phyloP scores from a whole-genome alignment of 305 asterid genomes.

The Fraxinus albicans region DNA sequence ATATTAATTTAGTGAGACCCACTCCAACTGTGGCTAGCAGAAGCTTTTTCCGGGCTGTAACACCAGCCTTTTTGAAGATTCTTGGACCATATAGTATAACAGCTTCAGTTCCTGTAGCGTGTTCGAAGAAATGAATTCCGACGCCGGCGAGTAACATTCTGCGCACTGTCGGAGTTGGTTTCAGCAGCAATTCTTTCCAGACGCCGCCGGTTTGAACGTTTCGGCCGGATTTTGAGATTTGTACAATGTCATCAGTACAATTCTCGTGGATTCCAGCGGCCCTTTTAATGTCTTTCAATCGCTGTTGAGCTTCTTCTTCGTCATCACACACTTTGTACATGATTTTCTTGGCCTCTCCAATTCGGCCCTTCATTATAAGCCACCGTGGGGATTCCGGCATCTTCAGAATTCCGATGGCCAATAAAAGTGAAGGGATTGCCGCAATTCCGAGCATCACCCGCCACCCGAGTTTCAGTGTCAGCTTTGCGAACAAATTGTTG shows the following conservation, averaged over 20 bases:
- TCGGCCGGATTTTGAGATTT: background rate
- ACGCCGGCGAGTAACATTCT: constrained; percentile 67
- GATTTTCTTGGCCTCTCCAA: constrained; percentile 55
- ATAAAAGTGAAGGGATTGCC: constrained; percentile 55
- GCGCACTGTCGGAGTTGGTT: constrained; percentile 61
- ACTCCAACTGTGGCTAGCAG: constrained; percentile 62
- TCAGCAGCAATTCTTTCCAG: constrained; percentile 50
- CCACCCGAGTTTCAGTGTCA: constrained; percentile 55
- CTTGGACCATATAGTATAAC: constrained; percentile 65
- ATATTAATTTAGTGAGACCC: constrained; percentile 55
- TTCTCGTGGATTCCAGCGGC: constrained; percentile 51
- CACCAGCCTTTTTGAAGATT: constrained; percentile 67
- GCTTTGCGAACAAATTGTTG: constrained; percentile 37
- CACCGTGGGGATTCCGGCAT: constrained; percentile 94
- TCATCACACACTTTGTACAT: constrained; percentile 43
- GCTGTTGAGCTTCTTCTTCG: constrained; percentile 45
- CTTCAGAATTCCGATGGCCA: constrained; percentile 51
- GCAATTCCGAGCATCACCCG: constrained; percentile 78
- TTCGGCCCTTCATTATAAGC: constrained; percentile 59
- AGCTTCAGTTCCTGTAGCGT: constrained; percentile 73
- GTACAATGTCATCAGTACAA: constrained; percentile 38
- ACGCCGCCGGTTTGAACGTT: constrained; percentile 26
- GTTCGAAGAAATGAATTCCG: constrained; percentile 78
- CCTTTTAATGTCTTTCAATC: constrained; percentile 47
- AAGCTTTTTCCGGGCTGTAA: constrained; percentile 33